Conservation (phyloP, 805 yeast genomes). For the Komagataella phaffii region DNA sequence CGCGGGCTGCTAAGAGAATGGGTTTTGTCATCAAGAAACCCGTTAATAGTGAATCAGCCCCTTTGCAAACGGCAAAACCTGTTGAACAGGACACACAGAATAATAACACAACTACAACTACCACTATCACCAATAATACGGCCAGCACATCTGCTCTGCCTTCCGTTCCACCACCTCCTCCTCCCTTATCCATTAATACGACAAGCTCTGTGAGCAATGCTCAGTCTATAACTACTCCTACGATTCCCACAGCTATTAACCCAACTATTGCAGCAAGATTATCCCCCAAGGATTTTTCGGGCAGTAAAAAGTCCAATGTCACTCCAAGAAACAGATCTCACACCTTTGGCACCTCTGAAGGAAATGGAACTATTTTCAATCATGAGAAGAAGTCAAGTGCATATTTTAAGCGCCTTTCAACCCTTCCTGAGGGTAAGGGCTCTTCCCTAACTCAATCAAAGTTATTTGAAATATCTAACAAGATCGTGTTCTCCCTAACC, state of each 20-base stretch:
- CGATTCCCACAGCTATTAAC: background rate
- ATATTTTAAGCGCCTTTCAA: slow-evolving; percentile 51
- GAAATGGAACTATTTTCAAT: slow-evolving; percentile 20
- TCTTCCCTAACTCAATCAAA: slow-evolving; percentile 7
- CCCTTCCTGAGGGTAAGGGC: slow-evolving; percentile 35
- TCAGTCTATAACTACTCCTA: background rate
- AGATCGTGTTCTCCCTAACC: slow-evolving; percentile 45
- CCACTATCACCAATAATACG: background rate
- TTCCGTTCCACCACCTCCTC: background rate
- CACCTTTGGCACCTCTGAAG: slow-evolving; percentile 20
- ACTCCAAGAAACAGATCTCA: slow-evolving; percentile 12
- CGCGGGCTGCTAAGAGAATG: slow-evolving; percentile 66
- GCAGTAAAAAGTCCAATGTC: background rate
- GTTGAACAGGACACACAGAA: background rate
- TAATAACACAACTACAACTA: background rate
- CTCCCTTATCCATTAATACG: background rate
- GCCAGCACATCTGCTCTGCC: background rate
- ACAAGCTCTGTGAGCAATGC: background rate
- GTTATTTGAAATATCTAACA: slow-evolving; percentile 37
- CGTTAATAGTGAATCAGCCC: slow-evolving; percentile 7
- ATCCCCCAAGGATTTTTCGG: background rate
- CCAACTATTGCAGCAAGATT: background rate
- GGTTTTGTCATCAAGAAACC: slow-evolving; percentile 46
- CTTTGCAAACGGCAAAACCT: slow-evolving; percentile 2
- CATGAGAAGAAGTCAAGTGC: slow-evolving; percentile 43